Evolutionary conservation across 805 yeast genomes (phyloP), one percentile per base, ranked within the genome.

Genomic region (Metschnikowia lochheadii): DNA sequence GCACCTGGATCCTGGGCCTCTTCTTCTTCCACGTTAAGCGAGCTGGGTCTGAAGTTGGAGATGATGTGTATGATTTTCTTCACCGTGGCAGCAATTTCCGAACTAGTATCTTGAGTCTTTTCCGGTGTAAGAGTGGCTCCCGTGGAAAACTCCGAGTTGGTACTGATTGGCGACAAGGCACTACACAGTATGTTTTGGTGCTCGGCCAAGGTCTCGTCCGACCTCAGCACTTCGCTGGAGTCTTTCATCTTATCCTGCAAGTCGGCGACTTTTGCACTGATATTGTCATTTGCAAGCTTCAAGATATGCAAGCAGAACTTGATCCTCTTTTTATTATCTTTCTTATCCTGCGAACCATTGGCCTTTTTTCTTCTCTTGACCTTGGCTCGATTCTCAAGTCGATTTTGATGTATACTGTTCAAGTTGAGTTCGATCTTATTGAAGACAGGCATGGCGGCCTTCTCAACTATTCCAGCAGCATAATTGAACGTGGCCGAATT

Each of bases 1-100:
- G 42, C 14, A 14, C 15, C 33, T 17, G 26, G 14, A 8, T 29
- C 44, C 36, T 21, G 52, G 7, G 34, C 40, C 26, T 52, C 52
- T 21, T 35, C 44, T 21, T 29, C 43, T 15, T 35, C 53, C 18
- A 41, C 49, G 23, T 39, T 48, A 40, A 70, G 58, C 1, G 73
- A 59, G n/a, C 71, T 65, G 6, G 76, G 76, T 41, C 64, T 87
- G 58, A 89, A 88, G 55, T 87, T 87, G 3, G 97, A 88, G 10
- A 94, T 87, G 36, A 92, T 81, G 38, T 83, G 81, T 34, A 91
- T 90, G 43, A 90, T 89, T 63, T 89, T 92, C 64, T 89, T 88
- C 23, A 94, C 91, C 0, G 97, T 94, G 0, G 87, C 80, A 7
- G 91, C 84, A 34, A 92, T 89, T 57, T 92, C 99, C 56, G 83